phyloP scores from a whole-genome alignment of 805 yeast species.

The Soucietia sequanensis region DNA sequence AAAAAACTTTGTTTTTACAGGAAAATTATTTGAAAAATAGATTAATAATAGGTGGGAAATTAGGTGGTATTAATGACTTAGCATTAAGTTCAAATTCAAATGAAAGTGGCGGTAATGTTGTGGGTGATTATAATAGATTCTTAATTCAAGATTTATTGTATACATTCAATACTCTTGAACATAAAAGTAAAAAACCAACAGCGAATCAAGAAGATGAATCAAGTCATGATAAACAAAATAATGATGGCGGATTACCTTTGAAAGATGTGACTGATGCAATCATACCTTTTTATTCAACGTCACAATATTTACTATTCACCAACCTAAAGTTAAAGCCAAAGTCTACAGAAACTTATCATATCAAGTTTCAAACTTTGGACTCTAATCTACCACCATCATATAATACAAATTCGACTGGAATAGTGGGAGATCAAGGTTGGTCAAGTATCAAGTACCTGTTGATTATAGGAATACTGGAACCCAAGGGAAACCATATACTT shows the following conservation, averaged over 20 bases:
- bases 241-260: constrained; percentile 12
- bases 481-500: constrained; percentile 9
- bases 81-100: constrained; percentile 14
- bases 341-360: constrained; percentile 14
- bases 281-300: constrained; percentile 40
- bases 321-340: constrained; percentile 22
- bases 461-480: constrained; percentile 30
- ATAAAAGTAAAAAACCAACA: constrained; percentile 3
- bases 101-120: constrained; percentile 7
- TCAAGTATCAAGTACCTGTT: constrained; percentile 36
- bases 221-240: constrained; percentile 5
- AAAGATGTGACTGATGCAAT: constrained; percentile 30
- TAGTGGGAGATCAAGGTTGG: constrained; percentile 38
- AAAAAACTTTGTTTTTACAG: constrained; percentile 22
- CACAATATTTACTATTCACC: constrained; percentile 38
- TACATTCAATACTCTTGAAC: constrained; percentile 24
- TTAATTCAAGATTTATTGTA: constrained; percentile 36
- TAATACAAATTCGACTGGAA: constrained; percentile 40
- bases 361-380: constrained; percentile 22
- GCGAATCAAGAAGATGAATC: constrained; percentile 3
- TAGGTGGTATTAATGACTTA: constrained; percentile 39
- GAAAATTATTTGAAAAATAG: constrained; percentile 12
- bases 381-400: constrained; percentile 37
- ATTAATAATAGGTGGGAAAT: constrained; percentile 28
- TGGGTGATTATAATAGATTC: constrained; percentile 19